Base-by-base conservation (phyloP, 805 yeast species). In the Lipomyces kockii region DNA sequence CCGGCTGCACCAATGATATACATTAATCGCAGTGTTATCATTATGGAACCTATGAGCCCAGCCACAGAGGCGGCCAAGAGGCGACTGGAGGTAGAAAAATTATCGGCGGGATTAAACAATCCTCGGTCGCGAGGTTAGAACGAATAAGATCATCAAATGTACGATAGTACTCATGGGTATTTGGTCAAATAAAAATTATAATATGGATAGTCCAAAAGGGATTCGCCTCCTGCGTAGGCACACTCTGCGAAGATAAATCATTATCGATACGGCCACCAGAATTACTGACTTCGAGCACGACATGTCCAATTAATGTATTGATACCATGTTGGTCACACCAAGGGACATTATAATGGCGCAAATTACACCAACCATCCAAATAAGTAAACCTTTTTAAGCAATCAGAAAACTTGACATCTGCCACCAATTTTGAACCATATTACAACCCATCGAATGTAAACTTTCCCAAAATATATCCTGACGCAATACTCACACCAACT, bases 1-100 rank as follows among this genome's bases (percentile, higher is more conserved):
- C 97, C 99, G 0, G 99, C 97, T 12, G 89, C 92, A 0, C 99
- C 99, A 0, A 78, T 95, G 71, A 81, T 94, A 9, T 93, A 90
- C 77, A 87, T 95, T 86, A 88, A 90, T 75, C 83, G 97, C 68
- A 87, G 97, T 0, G 99, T 95, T 20, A 91, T 95, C 94, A 88
- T 95, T 34, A 87, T 95, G 95, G 99, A 95, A 78, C 97, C 98
- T 7, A 80, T 92, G 72, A 90, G 97, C 62, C 84, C 84, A 51
- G 90, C 91, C 6, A 89, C 94, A 55, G 82, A 81, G 12, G 77
- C 76, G 57, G 81, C 83, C 17, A 86, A 87, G 63, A 75, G 75
- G 58, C 73, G 78, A 35, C 80, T 83, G 53, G 99, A 95, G 78
- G 76, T 80, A 1, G 81, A 83, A 57, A 95, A 95, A 74, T 81